Evolutionary conservation across 2,329 filamentous ascomycete species (phyloP), one percentile per base, ranked within the genome.

Genomic region (Sporothrix variecibatus): DNA sequence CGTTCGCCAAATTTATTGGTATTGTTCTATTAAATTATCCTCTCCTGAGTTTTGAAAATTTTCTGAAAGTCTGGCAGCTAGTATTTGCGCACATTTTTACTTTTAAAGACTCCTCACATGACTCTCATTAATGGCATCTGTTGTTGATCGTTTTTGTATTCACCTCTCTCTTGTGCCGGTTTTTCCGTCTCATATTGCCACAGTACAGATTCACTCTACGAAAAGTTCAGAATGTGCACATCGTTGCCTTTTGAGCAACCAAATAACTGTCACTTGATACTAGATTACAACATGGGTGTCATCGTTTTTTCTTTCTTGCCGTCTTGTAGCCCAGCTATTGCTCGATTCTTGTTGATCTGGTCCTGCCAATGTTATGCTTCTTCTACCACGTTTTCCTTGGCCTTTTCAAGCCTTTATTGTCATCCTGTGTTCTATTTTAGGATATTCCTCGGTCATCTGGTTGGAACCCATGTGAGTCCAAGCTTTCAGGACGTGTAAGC

Each of bases 111-210:
- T 12, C 20, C 38, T 26, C 60, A 11, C 31, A 38, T 8, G 7
- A 8, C 40, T 11, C 20, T 64, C 38, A 26, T 43, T 26, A 43
- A 64, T 64, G 43, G 34, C n/a, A 23, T 64, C 6, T 43, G 6
- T 4, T 43, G 20, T 64, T 40, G n/a, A 43, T 64, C 34, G 12
- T 46, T 12, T 46, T 49, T 4, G 12, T 2, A 8, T 28, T 20
- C 6, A 49, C 23, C 5, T 40, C 56, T 40, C 43, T 40, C 43
- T 64, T 69, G 65, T 53, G 65, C 65, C 65, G 65, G 20, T 9
- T 46, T 51, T 69, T 69, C 46, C 46, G 46, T 69, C 65, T 15
- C 15, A 23, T 53, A 69, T 53, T 31, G 20, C 65, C 28, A 53
- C 28, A 17, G 12, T 53, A 26, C 15, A 53, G 26, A 51, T 12